These are phyloP conservation scores for Solanum stenotomum DNA, from an alignment of 257 asterid genomes.

Conservation along the genomic window DNA sequence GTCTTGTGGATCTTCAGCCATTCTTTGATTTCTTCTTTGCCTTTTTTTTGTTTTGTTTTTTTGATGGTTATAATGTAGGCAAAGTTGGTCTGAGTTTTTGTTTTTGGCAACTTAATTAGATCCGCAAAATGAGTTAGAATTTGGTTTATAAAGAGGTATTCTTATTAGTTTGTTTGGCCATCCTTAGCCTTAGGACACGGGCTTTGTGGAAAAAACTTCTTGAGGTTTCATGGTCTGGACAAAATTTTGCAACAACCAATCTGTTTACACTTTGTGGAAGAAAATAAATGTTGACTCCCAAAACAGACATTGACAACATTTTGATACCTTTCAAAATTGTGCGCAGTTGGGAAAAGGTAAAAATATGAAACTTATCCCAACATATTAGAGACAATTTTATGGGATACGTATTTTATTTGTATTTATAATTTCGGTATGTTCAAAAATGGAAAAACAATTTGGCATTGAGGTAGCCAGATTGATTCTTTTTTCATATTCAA, in stretches of 20 bases:
- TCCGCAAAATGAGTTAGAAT: background rate
- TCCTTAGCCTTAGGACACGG: background rate
- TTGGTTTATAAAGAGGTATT: background rate
- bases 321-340: background rate
- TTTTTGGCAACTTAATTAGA: background rate
- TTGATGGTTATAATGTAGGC: background rate
- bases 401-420: background rate
- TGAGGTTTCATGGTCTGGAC: background rate
- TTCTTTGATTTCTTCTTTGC: conserved; percentile 6
- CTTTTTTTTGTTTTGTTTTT: background rate
- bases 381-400: background rate
- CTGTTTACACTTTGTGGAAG: background rate
- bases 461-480: background rate
- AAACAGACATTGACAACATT: background rate
- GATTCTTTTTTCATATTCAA: background rate
- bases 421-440: too few species aligned
- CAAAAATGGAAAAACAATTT: too few species aligned
- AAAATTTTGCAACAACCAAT: background rate
- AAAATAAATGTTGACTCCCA: background rate
- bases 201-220: background rate
- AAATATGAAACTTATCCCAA: background rate
- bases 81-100: background rate
- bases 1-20: conserved; percentile 59
- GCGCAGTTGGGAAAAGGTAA: background rate
- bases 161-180: background rate